phyloP scores from a whole-genome alignment of 345 rosid species.

The Citrus inodora region DNA sequence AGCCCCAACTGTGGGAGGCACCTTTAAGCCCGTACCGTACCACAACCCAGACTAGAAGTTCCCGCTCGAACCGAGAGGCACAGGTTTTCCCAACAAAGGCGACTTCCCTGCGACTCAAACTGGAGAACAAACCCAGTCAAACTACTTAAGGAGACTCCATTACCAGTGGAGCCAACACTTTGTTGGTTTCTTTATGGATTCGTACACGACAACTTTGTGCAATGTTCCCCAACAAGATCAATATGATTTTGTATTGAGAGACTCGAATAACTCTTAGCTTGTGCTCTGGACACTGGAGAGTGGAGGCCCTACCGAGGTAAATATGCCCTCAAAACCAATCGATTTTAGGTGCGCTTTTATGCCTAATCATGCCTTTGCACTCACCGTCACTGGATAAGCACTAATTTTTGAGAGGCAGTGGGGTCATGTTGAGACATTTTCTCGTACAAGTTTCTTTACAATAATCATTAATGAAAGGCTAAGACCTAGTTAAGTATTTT shows the following conservation, averaged over 20 bases:
- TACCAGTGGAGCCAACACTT: too few relatives aligned
- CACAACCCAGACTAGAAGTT: too few relatives aligned
- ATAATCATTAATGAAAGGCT: neutral
- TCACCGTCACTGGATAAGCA: neutral
- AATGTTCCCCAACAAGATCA: conserved; percentile 21
- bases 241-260: neutral
- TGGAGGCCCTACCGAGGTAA: neutral
- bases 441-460: conserved; percentile 12
- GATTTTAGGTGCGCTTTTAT: neutral
- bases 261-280: neutral
- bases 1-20: too few relatives aligned
- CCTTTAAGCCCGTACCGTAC: too few relatives aligned
- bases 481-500: neutral
- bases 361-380: conserved; percentile 9
- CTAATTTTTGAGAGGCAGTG: neutral
- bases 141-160: too few relatives aligned
- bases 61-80: too few relatives aligned
- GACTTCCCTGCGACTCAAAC: too few relatives aligned
- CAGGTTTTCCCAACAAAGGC: too few relatives aligned
- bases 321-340: conserved; percentile 15
- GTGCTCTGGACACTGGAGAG: conserved; percentile 1
- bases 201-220: conserved; percentile 28
- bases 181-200: conserved; percentile 26
- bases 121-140: too few relatives aligned
- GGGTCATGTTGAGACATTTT: neutral